Evolutionary conservation across 2,329 filamentous ascomycete genomes (phyloP).

Genomic region (Ustilaginoidea virens): DNA sequence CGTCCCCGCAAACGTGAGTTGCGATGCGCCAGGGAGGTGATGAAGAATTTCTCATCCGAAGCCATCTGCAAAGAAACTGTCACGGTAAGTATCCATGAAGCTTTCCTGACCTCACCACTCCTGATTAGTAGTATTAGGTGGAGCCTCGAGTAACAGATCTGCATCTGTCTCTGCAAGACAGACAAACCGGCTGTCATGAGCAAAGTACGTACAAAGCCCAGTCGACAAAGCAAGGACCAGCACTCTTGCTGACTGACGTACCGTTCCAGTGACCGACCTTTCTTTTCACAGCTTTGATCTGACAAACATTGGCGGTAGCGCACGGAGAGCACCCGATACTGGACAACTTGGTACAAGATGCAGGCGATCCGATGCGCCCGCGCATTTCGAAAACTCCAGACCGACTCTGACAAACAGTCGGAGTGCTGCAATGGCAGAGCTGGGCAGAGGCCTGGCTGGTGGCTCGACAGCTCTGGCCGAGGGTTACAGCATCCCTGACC

Average conservation of each 20-base stretch:
- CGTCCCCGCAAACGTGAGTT: no score
- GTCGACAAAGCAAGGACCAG: no score
- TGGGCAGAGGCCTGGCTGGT: no score
- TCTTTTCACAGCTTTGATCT: conserved; percentile 3
- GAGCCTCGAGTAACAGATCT: conserved; percentile 1
- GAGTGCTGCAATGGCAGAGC: no score
- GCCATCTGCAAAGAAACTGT: conserved; percentile 1
- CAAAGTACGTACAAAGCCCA: no score
- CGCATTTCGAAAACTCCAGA: no score
- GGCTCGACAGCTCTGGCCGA: no score
- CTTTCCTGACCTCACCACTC: background rate
- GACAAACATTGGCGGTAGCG: background rate
- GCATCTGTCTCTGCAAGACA: background rate
- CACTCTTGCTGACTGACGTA: background rate
- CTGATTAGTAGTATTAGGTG: conserved; percentile 2
- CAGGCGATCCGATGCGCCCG: background rate
- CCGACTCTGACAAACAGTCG: no score
- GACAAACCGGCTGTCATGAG: no score
- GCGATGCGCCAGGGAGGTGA: conserved; percentile 28
- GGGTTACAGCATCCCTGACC: no score
- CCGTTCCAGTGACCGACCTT: conserved; percentile 2
- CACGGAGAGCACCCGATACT: background rate
- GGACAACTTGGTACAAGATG: background rate
- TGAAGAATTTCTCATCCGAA: conserved; percentile 37
- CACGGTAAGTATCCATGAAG: conserved; percentile 5